These are phyloP conservation scores for Arabidopsis hybrid DNA, from an alignment of 441 rosid genomes.

Conservation along the genomic window DNA sequence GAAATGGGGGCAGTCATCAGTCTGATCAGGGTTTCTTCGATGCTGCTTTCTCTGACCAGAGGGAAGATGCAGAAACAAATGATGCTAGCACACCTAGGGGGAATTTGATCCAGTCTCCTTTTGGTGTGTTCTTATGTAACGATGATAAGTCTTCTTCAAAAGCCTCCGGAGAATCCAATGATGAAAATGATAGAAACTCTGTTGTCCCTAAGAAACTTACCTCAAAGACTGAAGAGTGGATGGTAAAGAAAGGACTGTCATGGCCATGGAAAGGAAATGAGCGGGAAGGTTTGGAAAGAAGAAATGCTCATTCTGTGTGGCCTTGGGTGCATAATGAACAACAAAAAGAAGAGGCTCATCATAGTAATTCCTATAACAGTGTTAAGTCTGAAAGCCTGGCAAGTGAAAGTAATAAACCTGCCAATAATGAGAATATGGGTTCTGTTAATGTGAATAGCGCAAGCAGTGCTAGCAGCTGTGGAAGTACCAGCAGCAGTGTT, in stretches of 20 bases:
- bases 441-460: constrained; percentile 74
- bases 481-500: constrained; percentile 82
- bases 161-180: constrained; percentile 61
- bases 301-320: constrained; percentile 51
- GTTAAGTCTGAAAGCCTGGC: constrained; percentile 35
- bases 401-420: constrained; percentile 53
- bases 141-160: constrained; percentile 61
- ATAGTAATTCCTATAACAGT: constrained; percentile 20
- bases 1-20: constrained; percentile 70
- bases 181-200: constrained; percentile 76
- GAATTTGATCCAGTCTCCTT: constrained; percentile 59
- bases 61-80: constrained; percentile 82
- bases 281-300: constrained; percentile 65
- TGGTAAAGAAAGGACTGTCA: constrained; percentile 78
- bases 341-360: constrained; percentile 32
- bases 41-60: constrained; percentile 58
- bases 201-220: constrained; percentile 68
- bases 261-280: constrained; percentile 98
- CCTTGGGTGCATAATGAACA: constrained; percentile 45
- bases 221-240: constrained; percentile 85
- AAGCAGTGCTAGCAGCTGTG: constrained; percentile 90
- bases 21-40: constrained; percentile 73
- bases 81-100: constrained; percentile 92
- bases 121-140: constrained; percentile 61
- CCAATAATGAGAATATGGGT: constrained; percentile 60